Evolutionary conservation across 164 flowering plant species (phyloP), one percentile per base, ranked within the genome.

Genomic region (Vitis cinerea): DNA sequence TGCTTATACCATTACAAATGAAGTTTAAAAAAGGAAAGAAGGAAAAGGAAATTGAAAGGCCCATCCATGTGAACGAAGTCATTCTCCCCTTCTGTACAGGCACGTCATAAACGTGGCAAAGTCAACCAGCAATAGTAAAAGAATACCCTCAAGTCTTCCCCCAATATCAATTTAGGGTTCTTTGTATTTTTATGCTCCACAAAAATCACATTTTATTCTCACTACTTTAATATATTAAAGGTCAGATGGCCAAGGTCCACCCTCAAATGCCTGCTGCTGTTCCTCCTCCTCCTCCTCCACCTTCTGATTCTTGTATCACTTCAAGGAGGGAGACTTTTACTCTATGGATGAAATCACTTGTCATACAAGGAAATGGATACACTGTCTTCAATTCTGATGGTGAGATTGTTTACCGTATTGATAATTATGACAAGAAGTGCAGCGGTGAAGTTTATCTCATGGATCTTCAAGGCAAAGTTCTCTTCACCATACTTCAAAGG

Each of bases 311-410:
- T 8, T 68, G 10, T 44, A 57, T 54, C 44, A 48, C 58, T 29
- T 54, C 67, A 29, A 29, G 19, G 8, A 72, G 70, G 64, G 79
- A 75, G 66, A 62, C 65, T 14, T 83, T 65, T 59, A 83, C 86
- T 10, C 50, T 83, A 23, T 81, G 86, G 86, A 83, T 81, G 86
- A 83, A 80, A 68, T 83, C 86, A 0, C 71, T 83, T 9, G 66
- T 83, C 6, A 56, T 74, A 57, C 72, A 74, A 11, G 59, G 86
- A 53, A 78, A 80, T 47, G 86, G 83, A 7, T 83, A 84, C 78
- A 81, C 84, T 8, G 77, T 75, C 11, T 81, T 50, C 50, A 66
- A 81, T 66, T 67, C 77, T 9, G 69, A 72, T 1, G 86, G 86
- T 9, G 30, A 81, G 31, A 69, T 83, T 17, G 74, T 79, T 52